A percentile compares a stretch with the other conserved stretches of the same genome.
phyloP scores from a whole-genome alignment of 2,329 filamentous ascomycete species.

The Stemphylium beticola region DNA sequence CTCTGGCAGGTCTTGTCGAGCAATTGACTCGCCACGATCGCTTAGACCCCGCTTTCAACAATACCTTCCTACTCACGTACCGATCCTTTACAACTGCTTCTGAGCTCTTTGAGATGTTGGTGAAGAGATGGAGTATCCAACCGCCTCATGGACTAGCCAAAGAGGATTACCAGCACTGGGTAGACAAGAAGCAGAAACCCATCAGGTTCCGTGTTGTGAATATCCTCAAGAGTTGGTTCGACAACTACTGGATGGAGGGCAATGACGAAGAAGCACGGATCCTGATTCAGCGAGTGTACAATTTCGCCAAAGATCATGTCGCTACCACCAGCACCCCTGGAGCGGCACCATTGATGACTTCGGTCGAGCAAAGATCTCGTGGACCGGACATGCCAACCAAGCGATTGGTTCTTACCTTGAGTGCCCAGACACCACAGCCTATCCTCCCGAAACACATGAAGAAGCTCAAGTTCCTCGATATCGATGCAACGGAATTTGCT shows the following conservation, averaged over 20 bases:
- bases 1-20: slow-evolving; percentile 86
- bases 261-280: slow-evolving; percentile 82
- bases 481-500: slow-evolving; percentile 95
- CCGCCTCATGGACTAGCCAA: slow-evolving; percentile 80
- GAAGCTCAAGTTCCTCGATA: slow-evolving; percentile 97
- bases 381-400: slow-evolving; percentile 88
- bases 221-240: slow-evolving; percentile 97
- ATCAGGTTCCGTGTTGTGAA: slow-evolving; percentile 97
- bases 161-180: slow-evolving; percentile 83
- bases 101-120: slow-evolving; percentile 90
- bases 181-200: slow-evolving; percentile 91
- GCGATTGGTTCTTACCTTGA: slow-evolving; percentile 84
- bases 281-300: slow-evolving; percentile 85
- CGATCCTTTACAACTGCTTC: slow-evolving; percentile 89
- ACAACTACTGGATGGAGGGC: slow-evolving; percentile 98
- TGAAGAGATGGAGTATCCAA: slow-evolving; percentile 90
- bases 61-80: slow-evolving; percentile 96
- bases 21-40: slow-evolving; percentile 96
- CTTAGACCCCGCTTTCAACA: slow-evolving; percentile 93
- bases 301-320: slow-evolving; percentile 89
- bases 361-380: slow-evolving; percentile 85
- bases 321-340: slow-evolving; percentile 93
- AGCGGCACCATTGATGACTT: slow-evolving; percentile 79
- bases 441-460: slow-evolving; percentile 99
- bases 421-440: slow-evolving; percentile 79